A percentile compares a stretch with the other conserved stretches of the same genome.
These are phyloP conservation scores for Phytophthora kernoviae DNA, from an alignment of 352 stramenopile genomes.

Conservation along the genomic window DNA sequence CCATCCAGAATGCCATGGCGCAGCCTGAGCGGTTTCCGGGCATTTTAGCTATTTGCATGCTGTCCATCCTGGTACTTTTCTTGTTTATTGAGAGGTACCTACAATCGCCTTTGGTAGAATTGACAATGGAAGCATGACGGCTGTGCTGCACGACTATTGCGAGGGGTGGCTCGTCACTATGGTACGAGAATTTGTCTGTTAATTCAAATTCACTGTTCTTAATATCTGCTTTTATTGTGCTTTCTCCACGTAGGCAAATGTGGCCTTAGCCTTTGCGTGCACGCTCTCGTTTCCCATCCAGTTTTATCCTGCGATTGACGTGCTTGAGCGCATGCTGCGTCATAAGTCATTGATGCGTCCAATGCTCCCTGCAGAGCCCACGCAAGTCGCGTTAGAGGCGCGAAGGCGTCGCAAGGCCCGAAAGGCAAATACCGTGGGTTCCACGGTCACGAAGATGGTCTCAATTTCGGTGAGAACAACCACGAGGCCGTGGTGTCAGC, in stretches of 20 bases:
- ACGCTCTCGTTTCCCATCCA: constrained; percentile 83
- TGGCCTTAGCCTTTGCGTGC: constrained; percentile 73
- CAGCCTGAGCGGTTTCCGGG: constrained; percentile 59
- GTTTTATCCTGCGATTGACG: constrained; percentile 79
- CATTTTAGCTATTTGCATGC: constrained; percentile 63
- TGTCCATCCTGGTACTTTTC: constrained; percentile 75
- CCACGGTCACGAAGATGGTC: constrained; percentile 16
- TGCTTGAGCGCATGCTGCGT: constrained; percentile 64
- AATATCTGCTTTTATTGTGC: constrained; percentile 1
- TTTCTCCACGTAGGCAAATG: constrained; percentile 63
- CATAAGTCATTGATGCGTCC: constrained; percentile 52
- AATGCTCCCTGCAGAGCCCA: constrained; percentile 30
- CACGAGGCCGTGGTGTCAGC: constrained; percentile 21
- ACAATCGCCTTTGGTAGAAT: constrained; percentile 74
- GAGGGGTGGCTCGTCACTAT: constrained; percentile 69
- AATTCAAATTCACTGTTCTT: background rate
- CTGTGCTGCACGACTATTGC: constrained; percentile 74
- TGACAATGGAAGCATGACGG: constrained; percentile 80
- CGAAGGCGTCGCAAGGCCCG: constrained; percentile 33
- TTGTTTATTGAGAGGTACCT: constrained; percentile 75
- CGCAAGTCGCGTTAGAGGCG: constrained; percentile 22
- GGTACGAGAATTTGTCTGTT: constrained; percentile 23
- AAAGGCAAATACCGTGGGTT: constrained; percentile 32
- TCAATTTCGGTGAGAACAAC: constrained; percentile 18
- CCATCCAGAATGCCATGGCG: constrained; percentile 82